Evolutionary conservation across 208 protist genomes (phyloP), one percentile per base, ranked within the genome.

Genomic region (Leishmania mexicana): DNA sequence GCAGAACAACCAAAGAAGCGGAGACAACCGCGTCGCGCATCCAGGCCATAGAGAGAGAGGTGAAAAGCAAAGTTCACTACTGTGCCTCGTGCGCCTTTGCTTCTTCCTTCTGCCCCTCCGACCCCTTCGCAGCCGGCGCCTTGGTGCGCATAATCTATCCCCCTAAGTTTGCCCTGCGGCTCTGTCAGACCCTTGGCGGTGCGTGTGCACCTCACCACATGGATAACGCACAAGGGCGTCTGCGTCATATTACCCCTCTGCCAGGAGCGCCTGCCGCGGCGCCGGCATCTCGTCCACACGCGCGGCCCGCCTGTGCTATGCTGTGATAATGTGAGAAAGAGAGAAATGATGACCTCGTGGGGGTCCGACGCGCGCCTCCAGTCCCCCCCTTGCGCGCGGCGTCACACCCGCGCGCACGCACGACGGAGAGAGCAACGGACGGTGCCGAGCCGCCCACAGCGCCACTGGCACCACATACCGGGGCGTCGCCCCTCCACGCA

Each of bases 291-390:
- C 28, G 68, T 35, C 42, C 11, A 53, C 68, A 53, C 45, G 10
- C n/a, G 42, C 68, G 68, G 45, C 45, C 42, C 45, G 45, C 42
- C 24, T 74, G 68, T 74, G 42, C 49, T 21, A 42, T 49, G 49
- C 40, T 38, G 62, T 40, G 62, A 67, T 19, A 10, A 67, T 54
- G 53, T 31, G 71, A 70, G 35, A 67, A 45, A 53, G 72, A 81
- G 80, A 83, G 80, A 83, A 83, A 57, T 83, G 80, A 83, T 83
- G 80, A 83, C 21, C 68, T n/a, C 60, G 74, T 83, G 80, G 74
- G 79, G 57, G 73, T 76, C 58, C 74, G 64, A 78, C 54, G 54
- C 57, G 49, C 51, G 51, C 72, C 72, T 76, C 51, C n/a, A 38
- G 80, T 70, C 31, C 78, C 64, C 45, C 53, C 47, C 73, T 54